These are phyloP conservation scores for Cicer judaicum DNA, from an alignment of 306 rosid species.

Conservation along the genomic window DNA sequence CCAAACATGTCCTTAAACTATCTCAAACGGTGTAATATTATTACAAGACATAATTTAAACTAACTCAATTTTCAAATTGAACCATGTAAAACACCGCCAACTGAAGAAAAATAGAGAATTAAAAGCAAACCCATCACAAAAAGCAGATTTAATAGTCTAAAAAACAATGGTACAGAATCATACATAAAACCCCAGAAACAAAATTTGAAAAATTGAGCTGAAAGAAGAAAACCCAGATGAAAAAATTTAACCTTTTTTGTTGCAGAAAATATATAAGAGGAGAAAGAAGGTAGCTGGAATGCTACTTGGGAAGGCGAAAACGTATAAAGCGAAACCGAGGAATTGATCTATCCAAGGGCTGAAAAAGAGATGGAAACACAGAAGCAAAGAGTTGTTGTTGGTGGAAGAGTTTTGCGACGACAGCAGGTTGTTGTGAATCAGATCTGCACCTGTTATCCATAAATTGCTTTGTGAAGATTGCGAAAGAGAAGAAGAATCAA, in stretches of 20 bases:
- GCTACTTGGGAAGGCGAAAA: slow-evolving; percentile 43
- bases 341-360: slow-evolving; percentile 48
- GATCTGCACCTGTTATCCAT: slow-evolving; percentile 55
- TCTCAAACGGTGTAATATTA: neutral
- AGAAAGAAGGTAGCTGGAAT: slow-evolving; percentile 15
- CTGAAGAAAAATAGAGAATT: slow-evolving; percentile 26
- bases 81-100: slow-evolving; percentile 15
- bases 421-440: slow-evolving; percentile 42
- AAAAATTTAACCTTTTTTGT: slow-evolving; percentile 42
- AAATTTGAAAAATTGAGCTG: slow-evolving; percentile 1
- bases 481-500: slow-evolving; percentile 35
- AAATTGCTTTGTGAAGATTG: slow-evolving; percentile 42
- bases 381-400: slow-evolving; percentile 34
- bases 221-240: slow-evolving; percentile 26
- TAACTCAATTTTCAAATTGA: neutral
- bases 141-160: neutral
- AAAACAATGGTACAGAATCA: neutral
- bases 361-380: slow-evolving; percentile 41
- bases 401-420: slow-evolving; percentile 28
- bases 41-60: neutral
- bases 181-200: slow-evolving; percentile 27
- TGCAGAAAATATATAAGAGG: neutral
- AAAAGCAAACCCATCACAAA: slow-evolving; percentile 29
- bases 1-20: neutral
- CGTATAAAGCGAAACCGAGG: slow-evolving; percentile 50